Evolutionary conservation across 306 rosid species (phyloP), one percentile per base, ranked within the genome.

Genomic region (Echinosophora koreensis): DNA sequence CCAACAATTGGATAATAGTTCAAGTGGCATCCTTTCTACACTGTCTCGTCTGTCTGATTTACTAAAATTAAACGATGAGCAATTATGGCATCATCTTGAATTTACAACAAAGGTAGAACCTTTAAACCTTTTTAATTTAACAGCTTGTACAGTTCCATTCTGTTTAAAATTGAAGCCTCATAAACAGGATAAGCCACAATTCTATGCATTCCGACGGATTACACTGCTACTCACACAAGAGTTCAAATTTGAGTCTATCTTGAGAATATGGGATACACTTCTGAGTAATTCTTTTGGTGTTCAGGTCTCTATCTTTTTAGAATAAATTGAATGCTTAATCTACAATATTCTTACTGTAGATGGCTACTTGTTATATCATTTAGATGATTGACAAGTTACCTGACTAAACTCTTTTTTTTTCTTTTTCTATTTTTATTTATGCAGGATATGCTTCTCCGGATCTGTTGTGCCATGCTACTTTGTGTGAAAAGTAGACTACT

Each of bases 241-340:
- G 79, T 93, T 93, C 80, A 79, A 76, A 69, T 89, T 90, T 74
- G 90, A 81, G 27, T 37, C 83, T 73, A 90, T 89, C 62, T 35
- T 93, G 84, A 88, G 96, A 85, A 90, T 93, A 62, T 93, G 97
- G 97, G 97, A 93, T 85, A 84, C 94, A 76, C 84, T 93, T 62
- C 66, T 93, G 64, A 84, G 87, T 55, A 88, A 89, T 65, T 88
- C 96, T 80, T 90, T 83, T 52, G 97, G 94, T 61, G 89, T 88
- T 76, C 94, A 89, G 97, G 97, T 89, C 32, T 71, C 63, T 77
- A 10, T 44, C 17, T 13, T 72, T 72, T 74, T 58, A 49, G 50
- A 50, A 69, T 37, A 15, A 60, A 41, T 42, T 51, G 65, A 44
- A 38, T 50, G 30, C 39, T 71, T 27, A 15, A 55, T 42, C 22